Conservation (phyloP, 2,329 filamentous ascomycete species). For the Aaosphaeria pasadenensis region DNA sequence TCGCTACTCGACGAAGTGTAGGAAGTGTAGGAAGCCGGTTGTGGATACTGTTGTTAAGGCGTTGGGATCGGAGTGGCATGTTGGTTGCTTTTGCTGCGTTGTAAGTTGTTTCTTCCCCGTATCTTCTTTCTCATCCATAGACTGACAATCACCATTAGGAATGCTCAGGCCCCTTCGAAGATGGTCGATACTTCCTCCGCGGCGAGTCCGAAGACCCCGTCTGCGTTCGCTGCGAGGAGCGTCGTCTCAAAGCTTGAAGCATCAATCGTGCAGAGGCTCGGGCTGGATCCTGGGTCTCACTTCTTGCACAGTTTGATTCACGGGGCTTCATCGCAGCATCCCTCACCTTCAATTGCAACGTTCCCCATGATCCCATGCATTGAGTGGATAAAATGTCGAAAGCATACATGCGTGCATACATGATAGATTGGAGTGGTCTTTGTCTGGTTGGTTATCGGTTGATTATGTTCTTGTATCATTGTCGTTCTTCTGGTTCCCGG, state of each 20-base stretch:
- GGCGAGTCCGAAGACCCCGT: conserved; percentile 58
- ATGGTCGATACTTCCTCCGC: conserved; percentile 62
- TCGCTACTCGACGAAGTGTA: conserved; percentile 85
- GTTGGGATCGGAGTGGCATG: conserved; percentile 90
- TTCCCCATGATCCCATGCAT: not conserved
- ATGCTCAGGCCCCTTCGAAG: conserved; percentile 58
- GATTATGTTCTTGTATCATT: not conserved
- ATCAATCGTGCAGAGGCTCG: not conserved
- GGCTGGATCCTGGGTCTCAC: too few species aligned
- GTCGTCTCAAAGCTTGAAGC: conserved; percentile 56
- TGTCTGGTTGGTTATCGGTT: not conserved
- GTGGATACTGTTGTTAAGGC: conserved; percentile 88
- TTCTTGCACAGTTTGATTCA: too few species aligned
- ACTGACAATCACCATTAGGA: conserved; percentile 43
- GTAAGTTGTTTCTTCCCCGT: conserved; percentile 34
- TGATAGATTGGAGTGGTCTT: not conserved
- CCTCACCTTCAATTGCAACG: too few species aligned
- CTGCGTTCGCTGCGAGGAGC: conserved; percentile 61
- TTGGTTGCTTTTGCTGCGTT: conserved; percentile 81
- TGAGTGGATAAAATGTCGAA: not conserved
- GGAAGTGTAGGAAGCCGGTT: conserved; percentile 78
- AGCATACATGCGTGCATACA: not conserved
- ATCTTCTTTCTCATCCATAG: not conserved
- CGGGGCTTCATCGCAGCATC: too few species aligned
- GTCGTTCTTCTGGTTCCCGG: not conserved